phyloP scores from a whole-genome alignment of 306 rosid species.

The Fragaria vesca region DNA sequence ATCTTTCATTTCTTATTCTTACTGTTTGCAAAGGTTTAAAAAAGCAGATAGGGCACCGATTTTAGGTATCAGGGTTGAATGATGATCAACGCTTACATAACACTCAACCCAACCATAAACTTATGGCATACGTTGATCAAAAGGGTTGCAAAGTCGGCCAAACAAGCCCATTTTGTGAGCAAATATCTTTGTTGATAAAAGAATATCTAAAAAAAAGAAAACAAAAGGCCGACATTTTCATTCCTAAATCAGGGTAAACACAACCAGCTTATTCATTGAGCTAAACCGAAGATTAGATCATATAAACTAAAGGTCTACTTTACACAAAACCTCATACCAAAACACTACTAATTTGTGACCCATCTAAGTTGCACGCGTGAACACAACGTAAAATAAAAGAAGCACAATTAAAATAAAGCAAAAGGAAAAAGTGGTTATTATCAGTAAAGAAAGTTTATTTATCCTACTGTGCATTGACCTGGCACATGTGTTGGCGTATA shows the following conservation, averaged over 20 bases:
- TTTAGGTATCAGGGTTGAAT: background rate
- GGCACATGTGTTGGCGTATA: background rate
- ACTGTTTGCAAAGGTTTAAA: background rate
- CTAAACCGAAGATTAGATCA: background rate
- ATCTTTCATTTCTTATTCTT: background rate
- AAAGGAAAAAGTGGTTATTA: background rate
- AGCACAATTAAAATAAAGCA: background rate
- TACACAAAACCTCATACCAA: background rate
- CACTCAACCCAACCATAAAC: background rate
- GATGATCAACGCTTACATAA: background rate
- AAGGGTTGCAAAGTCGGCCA: background rate
- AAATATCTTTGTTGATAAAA: background rate
- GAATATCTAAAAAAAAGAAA: background rate
- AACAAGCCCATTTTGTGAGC: background rate
- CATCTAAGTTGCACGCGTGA: background rate
- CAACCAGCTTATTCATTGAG: background rate
- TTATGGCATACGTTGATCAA: background rate
- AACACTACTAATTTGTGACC: background rate
- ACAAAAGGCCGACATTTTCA: background rate
- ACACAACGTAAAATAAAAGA: background rate
- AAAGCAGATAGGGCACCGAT: background rate
- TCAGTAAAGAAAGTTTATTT: background rate
- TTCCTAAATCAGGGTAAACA: conserved; percentile 4
- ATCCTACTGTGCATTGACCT: background rate
- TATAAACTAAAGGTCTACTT: background rate